Conservation (phyloP, 306 rosid species). For the Hippophae gyantsensis region DNA sequence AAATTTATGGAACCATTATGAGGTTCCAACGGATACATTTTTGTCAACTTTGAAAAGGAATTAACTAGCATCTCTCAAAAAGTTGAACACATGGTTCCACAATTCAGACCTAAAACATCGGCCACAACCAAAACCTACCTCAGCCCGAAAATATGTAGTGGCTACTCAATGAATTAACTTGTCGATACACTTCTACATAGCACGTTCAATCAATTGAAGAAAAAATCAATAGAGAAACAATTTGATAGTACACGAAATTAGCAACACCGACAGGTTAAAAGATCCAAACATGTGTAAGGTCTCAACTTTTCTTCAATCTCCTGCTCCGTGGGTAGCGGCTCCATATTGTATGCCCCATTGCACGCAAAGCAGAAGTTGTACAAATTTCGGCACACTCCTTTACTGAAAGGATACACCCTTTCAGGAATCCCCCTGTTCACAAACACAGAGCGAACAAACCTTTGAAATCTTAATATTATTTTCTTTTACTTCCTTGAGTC, state of each 20-base stretch:
- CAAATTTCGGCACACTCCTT: conserved; percentile 62
- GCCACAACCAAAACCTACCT: conserved; percentile 9
- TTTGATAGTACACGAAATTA: conserved; percentile 26
- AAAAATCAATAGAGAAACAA: conserved; percentile 1
- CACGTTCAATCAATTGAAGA: conserved; percentile 11
- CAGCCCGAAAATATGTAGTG: too few relatives aligned
- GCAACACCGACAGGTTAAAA: conserved; percentile 69
- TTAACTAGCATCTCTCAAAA: too few relatives aligned
- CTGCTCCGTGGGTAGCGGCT: conserved; percentile 47
- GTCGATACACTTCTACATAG: conserved; percentile 10
- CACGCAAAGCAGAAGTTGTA: conserved; percentile 59
- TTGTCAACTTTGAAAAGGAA: too few relatives aligned
- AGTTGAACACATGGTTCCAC: too few relatives aligned
- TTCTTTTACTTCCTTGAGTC: too few relatives aligned
- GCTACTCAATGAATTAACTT: background rate
- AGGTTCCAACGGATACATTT: too few relatives aligned
- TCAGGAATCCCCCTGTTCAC: conserved; percentile 65
- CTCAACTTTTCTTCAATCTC: conserved; percentile 53
- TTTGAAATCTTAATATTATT: background rate
- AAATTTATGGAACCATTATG: too few relatives aligned
- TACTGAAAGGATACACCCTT: conserved; percentile 83
- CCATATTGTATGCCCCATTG: conserved; percentile 33
- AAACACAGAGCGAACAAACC: background rate
- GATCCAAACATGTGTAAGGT: conserved; percentile 67
- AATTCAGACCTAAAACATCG: too few relatives aligned